Conservation (phyloP, 1,284 basidiomycete genomes). For the Mrakiaceae sp. region DNA sequence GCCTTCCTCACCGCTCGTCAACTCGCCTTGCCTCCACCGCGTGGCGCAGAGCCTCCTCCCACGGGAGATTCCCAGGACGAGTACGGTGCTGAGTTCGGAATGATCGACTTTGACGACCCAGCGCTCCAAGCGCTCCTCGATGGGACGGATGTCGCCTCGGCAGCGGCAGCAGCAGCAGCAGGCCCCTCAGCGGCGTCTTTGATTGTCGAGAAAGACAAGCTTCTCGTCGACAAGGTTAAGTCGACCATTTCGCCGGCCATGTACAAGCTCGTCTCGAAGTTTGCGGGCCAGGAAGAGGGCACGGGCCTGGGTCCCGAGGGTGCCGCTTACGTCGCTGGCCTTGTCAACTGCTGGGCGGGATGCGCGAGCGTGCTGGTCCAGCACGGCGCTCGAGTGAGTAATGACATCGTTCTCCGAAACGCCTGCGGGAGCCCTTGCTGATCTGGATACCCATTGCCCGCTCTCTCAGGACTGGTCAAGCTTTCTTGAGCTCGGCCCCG, state of each 20-base stretch:
- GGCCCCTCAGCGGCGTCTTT: too few species aligned
- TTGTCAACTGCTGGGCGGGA: slow-evolving; percentile 67
- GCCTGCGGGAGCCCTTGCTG: neutral
- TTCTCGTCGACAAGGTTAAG: slow-evolving; percentile 43
- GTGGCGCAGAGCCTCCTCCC: slow-evolving; percentile 30
- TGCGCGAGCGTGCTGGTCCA: slow-evolving; percentile 57
- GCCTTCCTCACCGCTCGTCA: slow-evolving; percentile 48
- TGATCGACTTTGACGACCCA: slow-evolving; percentile 46
- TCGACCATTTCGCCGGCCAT: slow-evolving; percentile 47
- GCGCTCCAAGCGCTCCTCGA: slow-evolving; percentile 48
- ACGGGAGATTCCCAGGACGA: slow-evolving; percentile 21
- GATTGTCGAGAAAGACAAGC: neutral
- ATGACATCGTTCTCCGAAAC: too few species aligned
- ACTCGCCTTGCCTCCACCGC: slow-evolving; percentile 35
- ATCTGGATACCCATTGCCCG: neutral
- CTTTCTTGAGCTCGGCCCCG: slow-evolving; percentile 47
- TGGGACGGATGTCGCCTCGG: slow-evolving; percentile 18
- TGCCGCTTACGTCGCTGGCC: slow-evolving; percentile 38
- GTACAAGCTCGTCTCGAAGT: slow-evolving; percentile 50
- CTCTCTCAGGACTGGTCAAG: slow-evolving; percentile 49
- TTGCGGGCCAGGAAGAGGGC: slow-evolving; percentile 32
- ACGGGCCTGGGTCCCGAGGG: slow-evolving; percentile 17
- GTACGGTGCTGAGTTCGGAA: slow-evolving; percentile 15
- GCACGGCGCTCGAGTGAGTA: slow-evolving; percentile 43
- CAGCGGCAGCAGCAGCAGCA: slow-evolving; percentile 20